These are phyloP conservation scores for Geotrichum cucujoidarum DNA, from an alignment of 1,139 yeast genomes.

Conservation along the genomic window DNA sequence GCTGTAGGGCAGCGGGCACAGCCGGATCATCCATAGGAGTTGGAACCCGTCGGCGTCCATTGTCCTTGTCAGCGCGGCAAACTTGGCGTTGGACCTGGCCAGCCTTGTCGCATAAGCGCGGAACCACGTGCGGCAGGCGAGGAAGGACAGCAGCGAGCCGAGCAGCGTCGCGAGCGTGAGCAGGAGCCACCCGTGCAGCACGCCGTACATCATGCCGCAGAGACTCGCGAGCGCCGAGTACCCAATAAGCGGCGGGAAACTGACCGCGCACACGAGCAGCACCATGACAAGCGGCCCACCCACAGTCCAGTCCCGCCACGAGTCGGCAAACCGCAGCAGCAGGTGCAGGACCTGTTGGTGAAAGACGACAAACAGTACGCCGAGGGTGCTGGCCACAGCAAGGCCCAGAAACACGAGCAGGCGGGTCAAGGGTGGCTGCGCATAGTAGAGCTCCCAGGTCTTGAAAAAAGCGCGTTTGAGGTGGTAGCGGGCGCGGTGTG, in stretches of 20 bases:
- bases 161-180: constrained; percentile 62
- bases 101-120: constrained; percentile 53
- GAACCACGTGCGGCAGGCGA: constrained; percentile 59
- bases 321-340: constrained; percentile 46
- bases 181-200: constrained; percentile 67
- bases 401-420: constrained; percentile 20
- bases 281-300: constrained; percentile 59
- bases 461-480: background rate
- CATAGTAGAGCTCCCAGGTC: constrained; percentile 4
- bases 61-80: constrained; percentile 72
- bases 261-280: constrained; percentile 44
- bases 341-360: constrained; percentile 45
- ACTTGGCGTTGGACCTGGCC: constrained; percentile 51
- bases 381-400: constrained; percentile 26
- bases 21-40: constrained; percentile 63
- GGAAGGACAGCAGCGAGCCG: constrained; percentile 72
- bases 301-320: constrained; percentile 42
- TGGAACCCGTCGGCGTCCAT: constrained; percentile 62
- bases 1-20: constrained; percentile 92
- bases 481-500: too few species aligned
- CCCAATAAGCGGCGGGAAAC: constrained; percentile 88
- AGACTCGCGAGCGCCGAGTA: constrained; percentile 65
- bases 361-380: constrained; percentile 43
- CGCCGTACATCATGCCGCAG: constrained; percentile 81
- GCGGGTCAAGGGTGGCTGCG: constrained; percentile 1